Percentiles rank a stretch among this genome's conserved stretches.
phyloP scores from a whole-genome alignment of 2,329 filamentous ascomycete species.

The Ophiostoma australiae region DNA sequence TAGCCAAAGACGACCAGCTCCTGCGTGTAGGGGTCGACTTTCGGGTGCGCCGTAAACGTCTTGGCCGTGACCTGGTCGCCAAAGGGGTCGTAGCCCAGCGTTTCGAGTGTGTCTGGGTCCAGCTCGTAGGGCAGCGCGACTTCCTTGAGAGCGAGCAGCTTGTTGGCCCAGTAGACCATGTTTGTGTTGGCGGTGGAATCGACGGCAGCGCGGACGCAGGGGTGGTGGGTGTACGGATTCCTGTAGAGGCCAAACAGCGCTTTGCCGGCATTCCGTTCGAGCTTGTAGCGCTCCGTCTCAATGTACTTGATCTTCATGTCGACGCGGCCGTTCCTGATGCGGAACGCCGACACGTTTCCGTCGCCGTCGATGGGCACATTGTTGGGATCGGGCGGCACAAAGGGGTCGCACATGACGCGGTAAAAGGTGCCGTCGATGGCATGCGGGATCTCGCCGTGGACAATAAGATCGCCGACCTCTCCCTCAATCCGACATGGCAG shows the following conservation, averaged over 20 bases:
- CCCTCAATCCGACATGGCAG: conserved; percentile 21
- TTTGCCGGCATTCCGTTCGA: conserved; percentile 31
- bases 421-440: conserved; percentile 36
- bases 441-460: conserved; percentile 28
- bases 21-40: conserved; percentile 46
- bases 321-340: conserved; percentile 32
- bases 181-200: conserved; percentile 46
- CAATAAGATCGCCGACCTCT: conserved; percentile 18
- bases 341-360: conserved; percentile 37
- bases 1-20: conserved; percentile 40
- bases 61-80: conserved; percentile 45
- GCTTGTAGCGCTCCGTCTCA: conserved; percentile 31
- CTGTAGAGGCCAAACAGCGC: conserved; percentile 31
- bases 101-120: conserved; percentile 47
- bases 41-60: conserved; percentile 49
- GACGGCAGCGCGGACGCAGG: conserved; percentile 31
- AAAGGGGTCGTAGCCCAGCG: conserved; percentile 46
- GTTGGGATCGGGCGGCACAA: conserved; percentile 33
- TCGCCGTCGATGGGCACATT: conserved; percentile 39
- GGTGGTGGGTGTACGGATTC: conserved; percentile 23
- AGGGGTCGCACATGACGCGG: conserved; percentile 42
- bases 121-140: conserved; percentile 47
- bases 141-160: conserved; percentile 52
- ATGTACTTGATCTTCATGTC: conserved; percentile 37
- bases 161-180: conserved; percentile 50